A percentile compares a stretch with the other conserved stretches of the same genome.
Evolutionary conservation across 2,329 filamentous ascomycete species (phyloP).

Genomic region (Lachnellula hyalina): DNA sequence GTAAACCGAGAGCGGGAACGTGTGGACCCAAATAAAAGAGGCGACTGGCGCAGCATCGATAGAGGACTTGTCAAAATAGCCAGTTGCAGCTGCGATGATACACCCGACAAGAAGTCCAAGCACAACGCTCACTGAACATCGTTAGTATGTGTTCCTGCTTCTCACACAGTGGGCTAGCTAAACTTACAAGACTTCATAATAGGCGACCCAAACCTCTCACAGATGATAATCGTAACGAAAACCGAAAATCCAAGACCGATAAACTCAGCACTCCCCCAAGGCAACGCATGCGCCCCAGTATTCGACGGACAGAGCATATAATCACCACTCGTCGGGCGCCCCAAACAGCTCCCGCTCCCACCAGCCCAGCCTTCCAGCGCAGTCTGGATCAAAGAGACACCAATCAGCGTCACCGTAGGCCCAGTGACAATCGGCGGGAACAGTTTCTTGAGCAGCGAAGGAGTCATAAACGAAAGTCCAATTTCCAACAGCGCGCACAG

Average conservation of each 20-base stretch:
- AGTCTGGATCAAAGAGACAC: constrained; percentile 63
- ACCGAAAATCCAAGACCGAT: constrained; percentile 76
- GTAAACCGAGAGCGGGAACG: constrained; percentile 67
- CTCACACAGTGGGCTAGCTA: not conserved
- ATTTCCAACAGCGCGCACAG: constrained; percentile 65
- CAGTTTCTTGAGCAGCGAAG: constrained; percentile 60
- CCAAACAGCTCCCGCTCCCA: constrained; percentile 56
- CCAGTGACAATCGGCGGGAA: constrained; percentile 77
- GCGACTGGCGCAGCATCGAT: constrained; percentile 67
- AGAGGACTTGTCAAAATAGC: constrained; percentile 69
- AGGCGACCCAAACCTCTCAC: constrained; percentile 74
- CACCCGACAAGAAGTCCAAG: constrained; percentile 70
- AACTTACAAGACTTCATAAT: constrained; percentile 60
- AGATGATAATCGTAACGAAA: constrained; percentile 72
- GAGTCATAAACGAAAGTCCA: constrained; percentile 66
- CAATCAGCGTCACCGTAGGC: constrained; percentile 67
- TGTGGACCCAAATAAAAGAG: constrained; percentile 75
- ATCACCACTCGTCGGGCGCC: constrained; percentile 40
- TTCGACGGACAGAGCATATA: constrained; percentile 64
- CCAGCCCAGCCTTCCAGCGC: constrained; percentile 77
- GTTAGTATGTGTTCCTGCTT: not conserved
- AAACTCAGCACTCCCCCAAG: constrained; percentile 75
- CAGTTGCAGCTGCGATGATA: constrained; percentile 70
- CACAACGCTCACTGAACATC: constrained; percentile 45
- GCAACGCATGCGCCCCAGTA: constrained; percentile 63